phyloP scores from a whole-genome alignment of 106 monocot species.

The Allium sativum region DNA sequence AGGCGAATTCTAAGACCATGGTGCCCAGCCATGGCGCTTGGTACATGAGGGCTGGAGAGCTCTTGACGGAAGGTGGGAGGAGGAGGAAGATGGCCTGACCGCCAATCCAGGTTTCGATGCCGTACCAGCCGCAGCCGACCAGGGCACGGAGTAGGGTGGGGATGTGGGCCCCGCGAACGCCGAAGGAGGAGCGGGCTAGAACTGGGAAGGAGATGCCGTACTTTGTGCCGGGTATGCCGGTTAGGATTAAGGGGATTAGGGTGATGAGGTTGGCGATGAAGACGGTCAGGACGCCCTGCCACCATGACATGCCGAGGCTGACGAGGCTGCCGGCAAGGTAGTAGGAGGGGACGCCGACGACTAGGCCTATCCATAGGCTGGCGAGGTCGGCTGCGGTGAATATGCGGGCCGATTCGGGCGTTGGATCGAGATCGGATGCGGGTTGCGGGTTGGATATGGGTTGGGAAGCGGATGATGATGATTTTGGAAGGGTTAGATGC shows the following conservation, averaged over 20 bases:
- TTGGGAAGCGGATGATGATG: neutral
- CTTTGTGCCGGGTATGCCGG: slow-evolving; percentile 44
- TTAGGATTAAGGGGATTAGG: slow-evolving; percentile 51
- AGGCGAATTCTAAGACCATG: slow-evolving; percentile 40
- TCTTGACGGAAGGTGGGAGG: slow-evolving; percentile 35
- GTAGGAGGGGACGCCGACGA: slow-evolving; percentile 71
- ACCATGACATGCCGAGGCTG: slow-evolving; percentile 68
- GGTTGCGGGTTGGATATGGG: neutral
- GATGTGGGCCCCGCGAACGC: slow-evolving; percentile 58
- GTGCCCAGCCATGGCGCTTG: slow-evolving; percentile 33
- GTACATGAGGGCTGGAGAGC: slow-evolving; percentile 2
- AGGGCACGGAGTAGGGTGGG: slow-evolving; percentile 72
- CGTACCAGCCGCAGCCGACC: slow-evolving; percentile 94
- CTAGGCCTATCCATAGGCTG: slow-evolving; percentile 66
- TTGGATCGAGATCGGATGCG: slow-evolving; percentile 34
- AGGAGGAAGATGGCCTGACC: slow-evolving; percentile 66
- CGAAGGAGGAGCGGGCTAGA: slow-evolving; percentile 80
- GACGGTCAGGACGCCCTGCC: slow-evolving; percentile 55
- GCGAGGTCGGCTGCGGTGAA: slow-evolving; percentile 42
- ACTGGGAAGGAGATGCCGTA: slow-evolving; percentile 86
- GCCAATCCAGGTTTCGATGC: slow-evolving; percentile 92
- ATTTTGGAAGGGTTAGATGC: neutral
- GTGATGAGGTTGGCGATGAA: slow-evolving; percentile 35
- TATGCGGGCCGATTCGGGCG: slow-evolving; percentile 30
- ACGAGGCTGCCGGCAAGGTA: slow-evolving; percentile 74